phyloP scores from a whole-genome alignment of 2,329 filamentous ascomycete species.

The Trichophyton simii region DNA sequence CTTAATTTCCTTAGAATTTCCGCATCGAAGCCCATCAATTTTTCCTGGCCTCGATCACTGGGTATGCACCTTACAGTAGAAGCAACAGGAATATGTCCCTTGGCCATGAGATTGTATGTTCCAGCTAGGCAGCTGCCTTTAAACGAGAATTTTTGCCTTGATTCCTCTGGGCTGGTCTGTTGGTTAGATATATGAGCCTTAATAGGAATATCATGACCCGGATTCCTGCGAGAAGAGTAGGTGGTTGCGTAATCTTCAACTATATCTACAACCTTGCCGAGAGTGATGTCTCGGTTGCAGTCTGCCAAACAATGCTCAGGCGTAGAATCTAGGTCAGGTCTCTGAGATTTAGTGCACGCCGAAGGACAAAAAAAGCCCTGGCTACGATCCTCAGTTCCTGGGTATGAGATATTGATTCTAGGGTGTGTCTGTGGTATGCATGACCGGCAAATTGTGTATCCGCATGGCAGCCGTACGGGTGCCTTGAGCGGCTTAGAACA shows the following conservation, averaged over 20 bases:
- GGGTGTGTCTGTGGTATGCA: conserved; percentile 58
- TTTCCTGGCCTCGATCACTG: conserved; percentile 20
- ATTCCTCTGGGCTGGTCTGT: not conserved
- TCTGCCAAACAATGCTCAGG: conserved; percentile 65
- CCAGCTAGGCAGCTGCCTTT: not conserved
- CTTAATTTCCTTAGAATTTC: conserved; percentile 47
- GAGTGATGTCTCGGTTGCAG: conserved; percentile 62
- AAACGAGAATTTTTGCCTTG: not conserved
- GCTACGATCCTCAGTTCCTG: conserved; percentile 52
- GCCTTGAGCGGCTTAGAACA: conserved; percentile 57
- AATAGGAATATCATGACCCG: not conserved
- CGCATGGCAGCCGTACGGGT: conserved; percentile 70
- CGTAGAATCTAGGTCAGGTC: conserved; percentile 5
- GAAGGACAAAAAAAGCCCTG: conserved; percentile 67
- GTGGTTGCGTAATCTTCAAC: conserved; percentile 32
- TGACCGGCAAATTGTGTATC: conserved; percentile 59
- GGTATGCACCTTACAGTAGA: conserved; percentile 16
- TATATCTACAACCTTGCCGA: conserved; percentile 57
- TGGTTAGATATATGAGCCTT: not conserved
- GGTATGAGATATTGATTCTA: conserved; percentile 64
- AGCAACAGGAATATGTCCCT: conserved; percentile 48
- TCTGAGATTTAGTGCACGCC: not conserved
- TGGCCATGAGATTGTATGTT: conserved; percentile 41
- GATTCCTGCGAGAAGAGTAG: not conserved
- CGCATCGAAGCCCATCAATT: conserved; percentile 29